A percentile compares a stretch with the other conserved stretches of the same genome.
phyloP scores from a whole-genome alignment of 805 yeast genomes.

The Ascoidea asiatica region DNA sequence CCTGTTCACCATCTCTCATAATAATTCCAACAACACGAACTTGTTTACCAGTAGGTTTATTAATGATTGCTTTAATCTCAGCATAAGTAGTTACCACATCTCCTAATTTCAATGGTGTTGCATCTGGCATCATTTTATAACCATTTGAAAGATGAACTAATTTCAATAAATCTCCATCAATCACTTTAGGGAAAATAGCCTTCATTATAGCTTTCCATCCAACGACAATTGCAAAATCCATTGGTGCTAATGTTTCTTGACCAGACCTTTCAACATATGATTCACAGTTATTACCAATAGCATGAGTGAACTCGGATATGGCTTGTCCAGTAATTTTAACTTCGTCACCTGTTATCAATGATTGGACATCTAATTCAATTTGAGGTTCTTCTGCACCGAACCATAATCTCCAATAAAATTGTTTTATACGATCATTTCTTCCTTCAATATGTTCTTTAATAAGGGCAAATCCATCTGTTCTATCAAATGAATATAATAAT shows the following conservation, averaged over 20 bases:
- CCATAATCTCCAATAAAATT: slow-evolving; percentile 97
- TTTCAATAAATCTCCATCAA: slow-evolving; percentile 91
- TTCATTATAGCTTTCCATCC: slow-evolving; percentile 98
- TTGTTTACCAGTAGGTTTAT: slow-evolving; percentile 86
- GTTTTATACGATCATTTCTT: slow-evolving; percentile 86
- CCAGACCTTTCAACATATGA: slow-evolving; percentile 86
- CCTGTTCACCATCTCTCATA: slow-evolving; percentile 60
- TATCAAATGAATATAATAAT: slow-evolving; percentile 65
- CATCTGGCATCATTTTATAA: slow-evolving; percentile 86
- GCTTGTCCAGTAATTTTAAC: slow-evolving; percentile 59
- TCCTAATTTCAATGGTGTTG: slow-evolving; percentile 76
- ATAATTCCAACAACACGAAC: slow-evolving; percentile 92
- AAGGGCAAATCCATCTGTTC: slow-evolving; percentile 92
- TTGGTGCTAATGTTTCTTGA: slow-evolving; percentile 81
- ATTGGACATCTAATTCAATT: slow-evolving; percentile 49
- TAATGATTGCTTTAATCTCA: slow-evolving; percentile 74
- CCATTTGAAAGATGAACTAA: slow-evolving; percentile 93
- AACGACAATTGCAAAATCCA: slow-evolving; percentile 97
- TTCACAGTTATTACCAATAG: slow-evolving; percentile 94
- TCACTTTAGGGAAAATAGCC: slow-evolving; percentile 93
- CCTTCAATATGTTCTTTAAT: slow-evolving; percentile 80
- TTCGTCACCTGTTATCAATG: slow-evolving; percentile 47
- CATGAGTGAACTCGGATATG: slow-evolving; percentile 88
- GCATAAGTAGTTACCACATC: slow-evolving; percentile 78
- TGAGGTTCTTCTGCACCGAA: slow-evolving; percentile 37